Evolutionary conservation across 257 asterid species (phyloP), one percentile per base, ranked within the genome.

Genomic region (Ophiorrhiza pumila): DNA sequence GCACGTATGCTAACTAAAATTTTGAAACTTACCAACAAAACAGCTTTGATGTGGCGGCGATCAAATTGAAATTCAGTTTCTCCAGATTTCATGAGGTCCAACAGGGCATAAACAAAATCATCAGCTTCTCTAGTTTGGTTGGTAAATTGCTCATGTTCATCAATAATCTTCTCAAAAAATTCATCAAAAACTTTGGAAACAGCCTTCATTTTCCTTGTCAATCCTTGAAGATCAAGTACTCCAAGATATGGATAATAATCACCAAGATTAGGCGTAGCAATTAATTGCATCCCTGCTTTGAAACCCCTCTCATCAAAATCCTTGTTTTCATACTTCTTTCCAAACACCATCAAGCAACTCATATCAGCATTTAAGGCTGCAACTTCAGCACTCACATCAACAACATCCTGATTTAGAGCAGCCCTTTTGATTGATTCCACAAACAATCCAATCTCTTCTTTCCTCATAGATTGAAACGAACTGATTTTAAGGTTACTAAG

Each of bases 321-420:
- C 49, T 66, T 71, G 55, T 87, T 83, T 31, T 67, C 78, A 11
- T 85, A 87, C 71, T 80, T 87, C 78, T 77, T 87, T 0, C 90
- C 90, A 58, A 84, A 80, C 71, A 85, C 80, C 89, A 87, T 83
- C 47, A 81, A 67, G 17, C 88, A 87, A 70, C 88, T 87, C 84
- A 87, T 81, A 43, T 83, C 82, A 5, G 77, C 80, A 0, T 71
- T 65, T 14, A 85, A 72, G 12, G 79, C 68, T 1, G 90, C 52
- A 35, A 87, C 67, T 67, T 70, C 78, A 1, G 78, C 76, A 20
- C 88, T 85, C 52, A 87, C 75, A 79, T 87, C 85, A 13, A 83
- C 83, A 0, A 23, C 72, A 14, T 18, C 77, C 0, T 64, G 23
- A 12, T 46, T 53, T 0, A 2, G 1, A 15, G 86, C 85, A 0